A percentile compares a stretch with the other conserved stretches of the same genome.
Evolutionary conservation across 768 basidiomycete species (phyloP).

Genomic region (Leucocoprinus leucothites): DNA sequence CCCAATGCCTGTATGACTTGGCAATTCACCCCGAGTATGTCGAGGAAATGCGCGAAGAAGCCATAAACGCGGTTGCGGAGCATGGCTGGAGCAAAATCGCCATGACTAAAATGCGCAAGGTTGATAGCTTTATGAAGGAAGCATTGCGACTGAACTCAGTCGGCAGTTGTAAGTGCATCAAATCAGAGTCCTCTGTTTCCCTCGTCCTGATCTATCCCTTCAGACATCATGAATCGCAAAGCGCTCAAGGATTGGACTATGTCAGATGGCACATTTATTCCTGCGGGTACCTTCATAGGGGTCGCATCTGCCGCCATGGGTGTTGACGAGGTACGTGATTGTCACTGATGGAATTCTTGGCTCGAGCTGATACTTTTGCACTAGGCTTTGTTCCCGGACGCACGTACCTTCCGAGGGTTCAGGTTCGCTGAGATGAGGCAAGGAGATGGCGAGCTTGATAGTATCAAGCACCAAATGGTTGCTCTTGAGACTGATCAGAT

Average conservation of each 20-base stretch:
- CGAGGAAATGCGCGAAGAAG: constrained; percentile 37
- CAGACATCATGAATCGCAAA: constrained; percentile 22
- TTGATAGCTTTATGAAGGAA: constrained; percentile 47
- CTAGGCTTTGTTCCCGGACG: constrained; percentile 31
- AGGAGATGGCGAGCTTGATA: constrained; percentile 8
- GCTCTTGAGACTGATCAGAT: constrained; percentile 29
- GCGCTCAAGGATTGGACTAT: constrained; percentile 33
- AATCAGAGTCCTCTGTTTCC: background rate
- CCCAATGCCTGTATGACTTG: constrained; percentile 32
- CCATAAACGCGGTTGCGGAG: constrained; percentile 27
- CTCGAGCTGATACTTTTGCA: no score
- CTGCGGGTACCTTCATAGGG: constrained; percentile 27
- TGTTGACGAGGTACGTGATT: constrained; percentile 11
- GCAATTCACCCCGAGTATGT: constrained; percentile 31
- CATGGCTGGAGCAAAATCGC: constrained; percentile 34
- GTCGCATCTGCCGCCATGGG: constrained; percentile 25
- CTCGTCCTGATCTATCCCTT: background rate
- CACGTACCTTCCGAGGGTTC: constrained; percentile 32
- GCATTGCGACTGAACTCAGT: constrained; percentile 17
- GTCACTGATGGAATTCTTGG: background rate
- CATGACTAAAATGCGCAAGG: constrained; percentile 35
- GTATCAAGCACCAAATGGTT: constrained; percentile 30
- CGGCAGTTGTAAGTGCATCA: background rate
- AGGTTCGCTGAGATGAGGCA: constrained; percentile 27
- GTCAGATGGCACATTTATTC: constrained; percentile 37